Base-by-base conservation (phyloP, 2,329 filamentous ascomycete genomes). In the Tolypocladium sp. region DNA sequence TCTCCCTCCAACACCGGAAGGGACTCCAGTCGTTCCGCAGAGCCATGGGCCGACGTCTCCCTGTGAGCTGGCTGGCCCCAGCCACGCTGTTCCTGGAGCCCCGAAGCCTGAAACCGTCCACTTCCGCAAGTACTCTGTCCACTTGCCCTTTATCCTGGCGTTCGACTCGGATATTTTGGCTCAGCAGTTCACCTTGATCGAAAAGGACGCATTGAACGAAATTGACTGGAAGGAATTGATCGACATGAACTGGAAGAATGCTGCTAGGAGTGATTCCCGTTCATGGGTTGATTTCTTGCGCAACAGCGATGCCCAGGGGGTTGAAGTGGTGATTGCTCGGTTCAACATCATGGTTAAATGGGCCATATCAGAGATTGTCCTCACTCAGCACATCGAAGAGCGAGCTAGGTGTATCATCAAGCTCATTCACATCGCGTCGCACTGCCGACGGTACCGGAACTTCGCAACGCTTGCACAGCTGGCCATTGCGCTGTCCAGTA, bases 321-420 rank as follows among this genome's bases (percentile, higher is more conserved):
- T 94, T 42, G 90, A 93, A 68, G 87, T 94, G 27, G 89, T 92
- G 55, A 90, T 93, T 70, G 89, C 90, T 10, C 87, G 90, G 55
- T 94, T 94, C 77, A 94, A 94, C 71, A 84, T 94, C 63, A 89
- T 93, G 77, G 90, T 92, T 62, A 93, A 93, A 71, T 94, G 90
- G 90, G 87, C 85, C 35, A 82, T 92, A 35, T 93, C 90, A 1
- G 89, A 93, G 71, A 83, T 89, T 63, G 82, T 94, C 10, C 79
- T 94, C 55, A 94, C 89, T 0, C 83, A 87, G 63, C 77, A 86
- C 59, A 73, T 87, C 13, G 84, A 87, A 61, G 90, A 94, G 73
- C 82, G 90, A 57, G 89, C 89, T 27, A 79, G 86, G 42, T 91
- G 87, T 69, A 84, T 94, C 63, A 86, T 89, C 72, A 93, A 94